A percentile compares a stretch with the other conserved stretches of the same genome.
Evolutionary conservation across 768 basidiomycete genomes (phyloP).

Genomic region (Lactifluus rugatus): DNA sequence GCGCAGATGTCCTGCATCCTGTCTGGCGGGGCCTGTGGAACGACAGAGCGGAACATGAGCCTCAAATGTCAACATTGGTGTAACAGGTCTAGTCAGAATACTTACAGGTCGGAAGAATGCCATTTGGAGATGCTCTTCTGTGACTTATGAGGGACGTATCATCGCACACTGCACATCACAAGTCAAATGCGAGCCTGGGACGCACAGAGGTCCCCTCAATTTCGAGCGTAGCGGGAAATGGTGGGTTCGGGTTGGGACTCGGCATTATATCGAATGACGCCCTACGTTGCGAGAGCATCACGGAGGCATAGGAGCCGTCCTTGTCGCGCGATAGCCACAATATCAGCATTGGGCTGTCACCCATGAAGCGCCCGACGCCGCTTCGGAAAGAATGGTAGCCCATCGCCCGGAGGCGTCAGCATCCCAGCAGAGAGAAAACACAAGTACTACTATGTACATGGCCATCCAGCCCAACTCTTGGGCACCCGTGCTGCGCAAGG

Average conservation of each 20-base stretch:
- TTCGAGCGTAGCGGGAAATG: slow-evolving; percentile 38
- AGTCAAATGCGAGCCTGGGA: slow-evolving; percentile 20
- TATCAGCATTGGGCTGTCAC: slow-evolving; percentile 56
- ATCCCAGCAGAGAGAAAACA: not conserved
- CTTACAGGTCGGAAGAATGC: slow-evolving; percentile 12
- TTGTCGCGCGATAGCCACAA: slow-evolving; percentile 49
- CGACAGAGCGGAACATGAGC: not conserved
- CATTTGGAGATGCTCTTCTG: not conserved
- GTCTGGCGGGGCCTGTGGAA: slow-evolving; percentile 33
- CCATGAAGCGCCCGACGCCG: slow-evolving; percentile 50
- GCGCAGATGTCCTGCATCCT: slow-evolving; percentile 33
- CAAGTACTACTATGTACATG: slow-evolving; percentile 7
- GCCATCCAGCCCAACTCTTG: slow-evolving; percentile 23
- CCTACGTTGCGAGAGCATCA: slow-evolving; percentile 60
- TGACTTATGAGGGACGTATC: not conserved
- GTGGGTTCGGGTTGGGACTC: slow-evolving; percentile 41
- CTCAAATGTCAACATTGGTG: not conserved
- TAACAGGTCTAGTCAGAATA: slow-evolving; percentile 15
- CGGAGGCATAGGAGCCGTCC: slow-evolving; percentile 34
- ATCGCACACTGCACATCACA: too few relatives aligned
- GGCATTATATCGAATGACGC: slow-evolving; percentile 48
- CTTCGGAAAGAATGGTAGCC: slow-evolving; percentile 26
- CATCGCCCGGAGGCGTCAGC: not conserved
- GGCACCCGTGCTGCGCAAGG: slow-evolving; percentile 16
- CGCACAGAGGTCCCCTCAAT: slow-evolving; percentile 29